phyloP scores from a whole-genome alignment of 805 yeast species.

The Candida alai region DNA sequence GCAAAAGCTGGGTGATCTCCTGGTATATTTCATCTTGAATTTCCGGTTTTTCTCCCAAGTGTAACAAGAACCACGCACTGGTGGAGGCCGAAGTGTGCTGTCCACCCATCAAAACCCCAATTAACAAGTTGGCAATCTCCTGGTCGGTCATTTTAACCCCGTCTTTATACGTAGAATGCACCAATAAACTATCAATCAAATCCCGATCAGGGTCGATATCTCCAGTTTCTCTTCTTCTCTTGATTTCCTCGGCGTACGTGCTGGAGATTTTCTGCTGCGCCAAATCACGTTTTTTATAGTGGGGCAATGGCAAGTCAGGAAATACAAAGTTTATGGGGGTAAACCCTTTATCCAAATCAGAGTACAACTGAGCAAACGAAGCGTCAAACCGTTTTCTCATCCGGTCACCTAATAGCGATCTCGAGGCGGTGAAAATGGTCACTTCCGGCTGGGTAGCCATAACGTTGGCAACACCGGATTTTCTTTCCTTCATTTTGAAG shows the following conservation, averaged over 20 bases:
- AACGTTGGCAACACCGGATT: conserved; percentile 56
- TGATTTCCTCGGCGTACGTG: conserved; percentile 78
- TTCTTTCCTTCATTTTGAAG: conserved; percentile 37
- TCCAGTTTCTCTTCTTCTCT: conserved; percentile 66
- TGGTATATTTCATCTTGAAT: conserved; percentile 75
- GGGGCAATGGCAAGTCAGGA: conserved; percentile 87
- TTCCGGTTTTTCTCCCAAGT: conserved; percentile 82
- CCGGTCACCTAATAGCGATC: conserved; percentile 88
- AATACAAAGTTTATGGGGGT: conserved; percentile 94
- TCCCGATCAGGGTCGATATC: conserved; percentile 79
- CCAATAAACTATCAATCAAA: conserved; percentile 83
- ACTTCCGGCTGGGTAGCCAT: conserved; percentile 88
- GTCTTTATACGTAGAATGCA: conserved; percentile 81
- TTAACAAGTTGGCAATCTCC: conserved; percentile 88
- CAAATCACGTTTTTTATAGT: conserved; percentile 76
- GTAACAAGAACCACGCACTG: conserved; percentile 90
- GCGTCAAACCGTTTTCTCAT: conserved; percentile 79
- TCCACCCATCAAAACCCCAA: conserved; percentile 98
- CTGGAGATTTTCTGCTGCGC: conserved; percentile 81
- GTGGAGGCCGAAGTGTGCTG: conserved; percentile 98
- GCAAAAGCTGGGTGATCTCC: conserved; percentile 66
- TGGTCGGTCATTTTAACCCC: conserved; percentile 93
- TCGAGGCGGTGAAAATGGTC: conserved; percentile 93
- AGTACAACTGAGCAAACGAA: conserved; percentile 77
- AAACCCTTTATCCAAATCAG: conserved; percentile 95